phyloP scores from a whole-genome alignment of 1,284 basidiomycete genomes.

The Tilletia caries region DNA sequence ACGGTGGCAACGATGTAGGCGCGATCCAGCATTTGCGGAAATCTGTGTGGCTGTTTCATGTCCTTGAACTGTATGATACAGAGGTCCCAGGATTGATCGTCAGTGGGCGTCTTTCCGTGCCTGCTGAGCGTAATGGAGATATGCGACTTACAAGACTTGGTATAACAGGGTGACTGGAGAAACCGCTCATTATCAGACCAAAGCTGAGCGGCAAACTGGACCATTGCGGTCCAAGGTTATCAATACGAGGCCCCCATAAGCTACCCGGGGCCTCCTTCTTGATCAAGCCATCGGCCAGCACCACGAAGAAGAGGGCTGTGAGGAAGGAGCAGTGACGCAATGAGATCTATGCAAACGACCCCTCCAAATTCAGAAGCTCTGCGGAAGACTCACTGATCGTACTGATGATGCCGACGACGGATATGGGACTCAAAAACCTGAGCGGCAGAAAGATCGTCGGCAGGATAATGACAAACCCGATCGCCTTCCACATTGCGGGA shows the following conservation, averaged over 20 bases:
- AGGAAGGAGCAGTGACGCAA: not conserved
- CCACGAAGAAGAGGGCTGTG: constrained; percentile 67
- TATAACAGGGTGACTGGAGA: constrained; percentile 88
- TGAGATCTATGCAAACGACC: not conserved
- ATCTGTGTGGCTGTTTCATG: constrained; percentile 78
- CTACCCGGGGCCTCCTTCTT: constrained; percentile 78
- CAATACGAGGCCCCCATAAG: constrained; percentile 70
- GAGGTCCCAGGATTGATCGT: no score
- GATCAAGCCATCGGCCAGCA: constrained; percentile 78
- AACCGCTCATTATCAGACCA: constrained; percentile 94
- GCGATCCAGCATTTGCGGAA: constrained; percentile 76
- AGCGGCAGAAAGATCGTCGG: constrained; percentile 49
- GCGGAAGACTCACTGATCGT: constrained; percentile 23
- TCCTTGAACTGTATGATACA: constrained; percentile 65
- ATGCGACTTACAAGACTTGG: constrained; percentile 67
- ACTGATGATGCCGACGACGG: constrained; percentile 55
- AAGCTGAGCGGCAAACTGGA: constrained; percentile 63
- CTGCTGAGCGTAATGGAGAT: no score
- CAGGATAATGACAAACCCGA: constrained; percentile 37
- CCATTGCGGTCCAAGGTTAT: constrained; percentile 64
- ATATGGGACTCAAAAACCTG: constrained; percentile 42
- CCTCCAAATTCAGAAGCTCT: not conserved
- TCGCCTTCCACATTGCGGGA: constrained; percentile 33
- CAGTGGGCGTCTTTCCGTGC: no score
- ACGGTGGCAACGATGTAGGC: constrained; percentile 80